These are phyloP conservation scores for Schizothecium vesticola DNA, from an alignment of 495 filamentous ascomycete genomes.

Conservation along the genomic window DNA sequence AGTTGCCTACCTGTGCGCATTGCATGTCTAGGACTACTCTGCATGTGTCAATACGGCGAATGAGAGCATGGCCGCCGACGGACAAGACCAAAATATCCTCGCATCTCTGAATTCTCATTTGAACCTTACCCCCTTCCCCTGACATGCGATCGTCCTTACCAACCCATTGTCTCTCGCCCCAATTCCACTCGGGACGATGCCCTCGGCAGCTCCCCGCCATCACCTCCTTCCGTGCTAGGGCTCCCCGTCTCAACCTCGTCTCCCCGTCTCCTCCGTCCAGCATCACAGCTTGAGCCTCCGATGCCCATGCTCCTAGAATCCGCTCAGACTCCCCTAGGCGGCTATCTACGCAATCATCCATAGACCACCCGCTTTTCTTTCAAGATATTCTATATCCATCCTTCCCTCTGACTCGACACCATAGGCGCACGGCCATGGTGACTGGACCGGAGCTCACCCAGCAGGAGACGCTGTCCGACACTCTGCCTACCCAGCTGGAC, in stretches of 20 bases:
- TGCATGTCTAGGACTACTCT: not conserved
- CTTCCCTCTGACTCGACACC: not conserved
- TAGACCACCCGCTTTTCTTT: not conserved
- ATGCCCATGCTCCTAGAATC: not conserved
- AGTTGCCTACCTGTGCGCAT: not conserved
- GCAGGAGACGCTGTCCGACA: not conserved
- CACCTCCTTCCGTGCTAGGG: not conserved
- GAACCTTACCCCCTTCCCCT: not conserved
- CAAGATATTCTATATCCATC: not conserved
- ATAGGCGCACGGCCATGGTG: not conserved
- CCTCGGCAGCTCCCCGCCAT: not conserved
- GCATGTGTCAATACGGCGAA: not conserved
- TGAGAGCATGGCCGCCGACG: not conserved
- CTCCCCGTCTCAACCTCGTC: not conserved
- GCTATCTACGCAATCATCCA: not conserved
- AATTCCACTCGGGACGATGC: not conserved
- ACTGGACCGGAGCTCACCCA: not conserved
- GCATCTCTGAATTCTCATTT: not conserved
- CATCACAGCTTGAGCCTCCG: not conserved
- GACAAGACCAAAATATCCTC: not conserved
- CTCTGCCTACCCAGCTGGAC: constrained; percentile 30
- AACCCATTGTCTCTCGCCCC: not conserved
- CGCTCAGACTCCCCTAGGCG: not conserved
- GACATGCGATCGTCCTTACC: not conserved
- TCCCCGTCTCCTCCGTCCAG: not conserved